Evolutionary conservation across 2,329 filamentous ascomycete genomes (phyloP), one percentile per base, ranked within the genome.

Genomic region (Beauveria brongniartii): DNA sequence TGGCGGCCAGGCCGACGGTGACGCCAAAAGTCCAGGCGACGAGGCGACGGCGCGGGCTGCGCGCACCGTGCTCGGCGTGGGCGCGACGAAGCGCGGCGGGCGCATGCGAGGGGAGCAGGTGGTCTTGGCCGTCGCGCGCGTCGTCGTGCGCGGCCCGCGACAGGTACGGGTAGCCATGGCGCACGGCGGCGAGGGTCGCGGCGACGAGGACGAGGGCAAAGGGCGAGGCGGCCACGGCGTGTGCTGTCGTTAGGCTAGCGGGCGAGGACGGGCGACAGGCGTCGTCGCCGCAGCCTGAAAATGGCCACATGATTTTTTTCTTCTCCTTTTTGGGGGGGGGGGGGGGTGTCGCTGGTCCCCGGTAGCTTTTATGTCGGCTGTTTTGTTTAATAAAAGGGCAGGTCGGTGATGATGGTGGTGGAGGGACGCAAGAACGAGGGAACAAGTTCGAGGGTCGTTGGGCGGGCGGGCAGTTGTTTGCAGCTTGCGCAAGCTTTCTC

Each of bases 1-100:
- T 89, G 43, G 88, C 82, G 6, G 91, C 88, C 9, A 95, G 80
- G 1, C 85, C 90, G 41, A 94, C 83, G 10, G 90, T 95, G 1
- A 85, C 82, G 7, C 89, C 86, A 72, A 95, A 95, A 1, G 89
- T 85, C 61, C 82, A 74, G 16, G 85, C 86, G 2, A 85, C 82
- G 14, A 82, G 70, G 26, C 79, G 75, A 46, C 82, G 74, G 54
- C 79, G 74, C 63, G 78, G 68, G 46, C 78, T 82, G 68, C 82
- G 82, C 30, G 76, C 70, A 43, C 78, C 80, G 68, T 86, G 81
- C 67, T 83, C 82, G 24, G 80, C 81, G 69, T 87, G 84, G 3
- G 77, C 82, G 64, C 83, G 81, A 41, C 81, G 80, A 65, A 87
- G 78, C 55, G 76, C 77, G 18, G 79, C 76, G 61, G 87, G 85